Evolutionary conservation across 2,329 filamentous ascomycete genomes (phyloP).

Genomic region (Aaosphaeria pasadenensis): DNA sequence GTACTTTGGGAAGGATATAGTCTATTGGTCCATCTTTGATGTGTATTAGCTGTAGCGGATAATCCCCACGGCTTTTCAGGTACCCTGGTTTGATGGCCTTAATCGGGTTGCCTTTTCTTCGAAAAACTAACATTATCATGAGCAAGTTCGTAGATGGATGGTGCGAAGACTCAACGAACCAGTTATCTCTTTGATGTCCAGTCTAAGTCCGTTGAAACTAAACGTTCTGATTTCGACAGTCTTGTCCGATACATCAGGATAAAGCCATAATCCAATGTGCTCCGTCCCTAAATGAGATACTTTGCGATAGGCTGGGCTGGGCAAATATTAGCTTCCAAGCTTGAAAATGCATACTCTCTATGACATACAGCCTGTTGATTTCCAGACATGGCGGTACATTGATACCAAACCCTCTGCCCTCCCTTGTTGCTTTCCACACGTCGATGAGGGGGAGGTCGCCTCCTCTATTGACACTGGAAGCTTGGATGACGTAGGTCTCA

Average conservation of each 20-base stretch:
- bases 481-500: background rate
- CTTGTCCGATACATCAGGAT: background rate
- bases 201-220: background rate
- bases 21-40: background rate
- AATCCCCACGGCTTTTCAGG: background rate
- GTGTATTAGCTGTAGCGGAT: background rate
- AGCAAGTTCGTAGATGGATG: background rate
- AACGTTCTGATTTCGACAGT: background rate
- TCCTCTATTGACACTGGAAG: background rate
- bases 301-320: background rate
- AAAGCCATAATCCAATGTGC: background rate
- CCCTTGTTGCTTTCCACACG: background rate
- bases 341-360: too few relatives aligned
- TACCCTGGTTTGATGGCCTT: background rate
- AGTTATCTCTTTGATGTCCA: background rate
- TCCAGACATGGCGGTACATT: background rate
- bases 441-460: background rate
- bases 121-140: background rate
- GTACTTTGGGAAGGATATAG: background rate
- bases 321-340: too few relatives aligned
- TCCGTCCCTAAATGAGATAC: background rate
- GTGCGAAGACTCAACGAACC: background rate
- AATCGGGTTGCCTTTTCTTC: background rate
- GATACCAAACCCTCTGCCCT: background rate
- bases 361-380: background rate